These are phyloP conservation scores for Hypoxylon perforatum DNA, from an alignment of 495 filamentous ascomycete genomes.

Conservation along the genomic window DNA sequence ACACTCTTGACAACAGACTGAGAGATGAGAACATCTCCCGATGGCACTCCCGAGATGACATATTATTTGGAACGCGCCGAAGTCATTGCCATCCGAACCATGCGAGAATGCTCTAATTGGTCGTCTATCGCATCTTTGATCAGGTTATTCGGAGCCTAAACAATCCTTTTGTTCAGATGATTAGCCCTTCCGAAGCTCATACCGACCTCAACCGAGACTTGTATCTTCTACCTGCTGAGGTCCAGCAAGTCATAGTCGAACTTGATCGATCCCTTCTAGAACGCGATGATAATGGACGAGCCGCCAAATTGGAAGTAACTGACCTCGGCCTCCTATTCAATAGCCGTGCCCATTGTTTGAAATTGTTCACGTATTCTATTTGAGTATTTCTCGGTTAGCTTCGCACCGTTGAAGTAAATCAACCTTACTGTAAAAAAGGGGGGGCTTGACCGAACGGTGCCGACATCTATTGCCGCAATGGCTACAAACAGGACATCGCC, in stretches of 20 bases:
- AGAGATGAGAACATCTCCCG: too few relatives aligned
- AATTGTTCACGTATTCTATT: slow-evolving; percentile 13
- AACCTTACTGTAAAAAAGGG: not conserved
- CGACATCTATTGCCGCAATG: slow-evolving; percentile 14
- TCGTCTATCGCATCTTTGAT: too few relatives aligned
- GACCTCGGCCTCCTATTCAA: slow-evolving; percentile 71
- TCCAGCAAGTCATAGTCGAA: slow-evolving; percentile 56
- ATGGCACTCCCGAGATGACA: too few relatives aligned
- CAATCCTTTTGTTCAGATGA: slow-evolving; percentile 3
- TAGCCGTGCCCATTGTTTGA: not conserved
- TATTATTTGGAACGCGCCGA: too few relatives aligned
- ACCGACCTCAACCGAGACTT: slow-evolving; percentile 23
- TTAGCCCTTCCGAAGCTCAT: slow-evolving; percentile 24
- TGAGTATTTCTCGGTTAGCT: not conserved
- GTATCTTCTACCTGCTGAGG: slow-evolving; percentile 54
- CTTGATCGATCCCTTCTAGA: slow-evolving; percentile 50
- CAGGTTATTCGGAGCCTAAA: not conserved
- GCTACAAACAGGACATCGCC: slow-evolving; percentile 44
- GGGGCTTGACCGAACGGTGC: slow-evolving; percentile 10
- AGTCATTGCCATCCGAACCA: too few relatives aligned
- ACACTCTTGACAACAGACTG: too few relatives aligned
- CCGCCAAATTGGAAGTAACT: slow-evolving; percentile 80
- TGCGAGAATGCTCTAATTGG: too few relatives aligned
- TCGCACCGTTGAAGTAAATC: not conserved
- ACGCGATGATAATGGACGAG: slow-evolving; percentile 68